These are phyloP conservation scores for Phylloporus arenicola DNA, from an alignment of 768 basidiomycete genomes.

Conservation along the genomic window DNA sequence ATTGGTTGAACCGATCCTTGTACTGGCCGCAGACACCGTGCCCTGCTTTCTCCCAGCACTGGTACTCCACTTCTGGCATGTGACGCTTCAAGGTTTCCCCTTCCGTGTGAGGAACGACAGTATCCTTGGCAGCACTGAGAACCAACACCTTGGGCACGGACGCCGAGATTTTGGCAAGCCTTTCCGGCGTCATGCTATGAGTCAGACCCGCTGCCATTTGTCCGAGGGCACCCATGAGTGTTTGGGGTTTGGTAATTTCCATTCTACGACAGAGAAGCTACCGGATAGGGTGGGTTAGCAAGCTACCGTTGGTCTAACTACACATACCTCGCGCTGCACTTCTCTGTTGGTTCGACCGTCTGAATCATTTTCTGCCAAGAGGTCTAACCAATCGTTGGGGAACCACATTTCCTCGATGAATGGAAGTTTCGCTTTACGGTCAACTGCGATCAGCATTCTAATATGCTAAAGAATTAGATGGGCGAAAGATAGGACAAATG, in stretches of 20 bases:
- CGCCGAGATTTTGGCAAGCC: slow-evolving; percentile 44
- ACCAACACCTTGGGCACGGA: slow-evolving; percentile 61
- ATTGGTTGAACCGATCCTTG: slow-evolving; percentile 43
- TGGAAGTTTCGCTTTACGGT: slow-evolving; percentile 44
- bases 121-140: slow-evolving; percentile 65
- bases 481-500: neutral
- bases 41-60: slow-evolving; percentile 57
- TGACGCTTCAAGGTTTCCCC: slow-evolving; percentile 46
- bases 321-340: slow-evolving; percentile 55
- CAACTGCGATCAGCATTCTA: slow-evolving; percentile 35
- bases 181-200: slow-evolving; percentile 51
- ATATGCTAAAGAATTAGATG: slow-evolving; percentile 7
- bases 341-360: slow-evolving; percentile 60
- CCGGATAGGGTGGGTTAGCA: too few relatives aligned
- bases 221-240: slow-evolving; percentile 55
- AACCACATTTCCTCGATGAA: slow-evolving; percentile 55
- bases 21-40: slow-evolving; percentile 57
- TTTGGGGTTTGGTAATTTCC: slow-evolving; percentile 52
- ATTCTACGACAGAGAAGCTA: slow-evolving; percentile 47
- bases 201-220: slow-evolving; percentile 68
- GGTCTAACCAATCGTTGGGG: slow-evolving; percentile 55
- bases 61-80: slow-evolving; percentile 56
- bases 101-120: slow-evolving; percentile 48
- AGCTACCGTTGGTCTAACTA: too few relatives aligned
- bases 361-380: slow-evolving; percentile 46